Conservation (phyloP, 2,329 filamentous ascomycete genomes). For the Neoscytalidium dimidiatum region DNA sequence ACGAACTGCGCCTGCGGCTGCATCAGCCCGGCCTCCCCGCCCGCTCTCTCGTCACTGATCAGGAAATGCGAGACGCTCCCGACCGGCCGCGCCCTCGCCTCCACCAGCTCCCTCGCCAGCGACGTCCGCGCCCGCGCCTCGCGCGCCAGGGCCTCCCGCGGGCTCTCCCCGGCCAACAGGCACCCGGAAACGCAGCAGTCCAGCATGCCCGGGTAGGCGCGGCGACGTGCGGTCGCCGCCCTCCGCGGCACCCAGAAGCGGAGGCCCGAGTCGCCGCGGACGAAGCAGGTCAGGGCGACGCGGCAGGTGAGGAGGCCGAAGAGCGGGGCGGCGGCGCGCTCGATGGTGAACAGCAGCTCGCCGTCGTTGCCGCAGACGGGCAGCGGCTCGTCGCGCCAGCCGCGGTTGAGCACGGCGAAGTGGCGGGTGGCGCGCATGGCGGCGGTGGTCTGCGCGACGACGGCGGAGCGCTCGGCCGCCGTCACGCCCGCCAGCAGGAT, state of each 20-base stretch:
- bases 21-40: slow-evolving; percentile 77
- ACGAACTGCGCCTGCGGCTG: slow-evolving; percentile 92
- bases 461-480: slow-evolving; percentile 62
- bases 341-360: slow-evolving; percentile 44
- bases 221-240: slow-evolving; percentile 75
- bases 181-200: slow-evolving; percentile 94
- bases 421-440: slow-evolving; percentile 70
- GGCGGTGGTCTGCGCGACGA: slow-evolving; percentile 59
- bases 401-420: slow-evolving; percentile 66
- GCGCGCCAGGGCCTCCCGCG: slow-evolving; percentile 78
- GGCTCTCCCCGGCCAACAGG: slow-evolving; percentile 76
- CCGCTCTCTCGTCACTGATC: slow-evolving; percentile 71
- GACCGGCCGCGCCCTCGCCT: slow-evolving; percentile 57
- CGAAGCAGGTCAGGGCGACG: slow-evolving; percentile 44
- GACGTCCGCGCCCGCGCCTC: slow-evolving; percentile 90
- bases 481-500: slow-evolving; percentile 61
- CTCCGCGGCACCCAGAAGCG: slow-evolving; percentile 84
- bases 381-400: slow-evolving; percentile 46
- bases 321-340: slow-evolving; percentile 43
- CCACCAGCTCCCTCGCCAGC: slow-evolving; percentile 69
- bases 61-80: slow-evolving; percentile 85
- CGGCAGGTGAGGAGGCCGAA: slow-evolving; percentile 48
- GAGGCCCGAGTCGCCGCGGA: slow-evolving; percentile 54
- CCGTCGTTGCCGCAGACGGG: slow-evolving; percentile 41
- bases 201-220: slow-evolving; percentile 86